phyloP scores from a whole-genome alignment of 352 stramenopile species.

The Phytophthora pluvialis region DNA sequence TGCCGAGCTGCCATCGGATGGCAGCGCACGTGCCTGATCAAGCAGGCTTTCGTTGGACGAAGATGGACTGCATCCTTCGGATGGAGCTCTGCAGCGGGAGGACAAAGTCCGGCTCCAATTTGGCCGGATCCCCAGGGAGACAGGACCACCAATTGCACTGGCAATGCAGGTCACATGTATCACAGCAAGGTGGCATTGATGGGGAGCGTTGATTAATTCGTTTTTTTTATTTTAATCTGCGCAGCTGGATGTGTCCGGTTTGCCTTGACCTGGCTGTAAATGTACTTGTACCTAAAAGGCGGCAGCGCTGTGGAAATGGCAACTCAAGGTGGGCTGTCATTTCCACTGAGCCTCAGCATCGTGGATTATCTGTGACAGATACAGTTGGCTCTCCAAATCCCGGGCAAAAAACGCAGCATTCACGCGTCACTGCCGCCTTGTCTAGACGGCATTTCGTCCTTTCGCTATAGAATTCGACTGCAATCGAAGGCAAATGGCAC shows the following conservation, averaged over 20 bases:
- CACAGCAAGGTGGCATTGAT: slow-evolving; percentile 5
- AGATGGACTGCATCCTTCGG: slow-evolving; percentile 25
- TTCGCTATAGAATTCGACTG: slow-evolving; percentile 23
- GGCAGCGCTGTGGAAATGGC: slow-evolving; percentile 6
- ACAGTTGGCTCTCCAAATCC: slow-evolving; percentile 26
- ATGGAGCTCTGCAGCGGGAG: slow-evolving; percentile 16
- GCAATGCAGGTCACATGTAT: slow-evolving; percentile 23
- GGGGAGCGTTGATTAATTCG: slow-evolving; percentile 9
- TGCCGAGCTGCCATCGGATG: background rate
- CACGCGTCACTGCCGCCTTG: background rate
- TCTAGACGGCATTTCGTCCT: slow-evolving; percentile 8
- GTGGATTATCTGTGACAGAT: background rate
- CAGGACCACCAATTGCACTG: slow-evolving; percentile 16
- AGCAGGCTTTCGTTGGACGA: slow-evolving; percentile 9
- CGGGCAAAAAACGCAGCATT: background rate
- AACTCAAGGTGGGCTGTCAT: no score
- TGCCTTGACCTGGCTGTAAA: background rate
- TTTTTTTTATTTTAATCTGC: slow-evolving; percentile 20
- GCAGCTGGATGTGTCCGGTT: slow-evolving; percentile 2
- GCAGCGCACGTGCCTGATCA: slow-evolving; percentile 18
- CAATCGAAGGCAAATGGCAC: slow-evolving; percentile 8
- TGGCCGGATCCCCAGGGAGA: no score
- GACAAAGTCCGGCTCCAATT: slow-evolving; percentile 29
- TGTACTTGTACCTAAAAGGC: slow-evolving; percentile 17
- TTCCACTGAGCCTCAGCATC: background rate